Percentiles rank a stretch among this genome's conserved stretches.
phyloP scores from a whole-genome alignment of 371 early-diverging fungal genomes.

The Lichtheimia hyalospora region DNA sequence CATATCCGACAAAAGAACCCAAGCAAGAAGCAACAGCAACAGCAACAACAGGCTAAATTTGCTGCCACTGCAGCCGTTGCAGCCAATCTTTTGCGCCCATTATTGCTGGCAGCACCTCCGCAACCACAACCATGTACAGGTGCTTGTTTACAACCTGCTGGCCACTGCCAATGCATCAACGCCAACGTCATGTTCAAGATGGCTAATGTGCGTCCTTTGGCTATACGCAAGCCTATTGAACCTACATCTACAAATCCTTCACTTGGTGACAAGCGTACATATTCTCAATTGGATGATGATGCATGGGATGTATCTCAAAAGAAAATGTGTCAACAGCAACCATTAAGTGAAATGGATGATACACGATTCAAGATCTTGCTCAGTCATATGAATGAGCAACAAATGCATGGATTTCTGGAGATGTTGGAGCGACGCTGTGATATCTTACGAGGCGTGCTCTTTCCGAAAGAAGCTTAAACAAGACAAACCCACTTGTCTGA shows the following conservation, averaged over 20 bases:
- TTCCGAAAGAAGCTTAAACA: neutral
- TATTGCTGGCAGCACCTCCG: neutral
- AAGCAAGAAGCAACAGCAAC: conserved; percentile 10
- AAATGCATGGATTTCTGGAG: conserved; percentile 25
- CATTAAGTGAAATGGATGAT: conserved; percentile 27
- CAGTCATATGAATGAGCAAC: conserved; percentile 26
- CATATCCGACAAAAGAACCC: conserved; percentile 56
- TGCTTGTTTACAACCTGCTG: neutral
- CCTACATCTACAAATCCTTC: too few relatives aligned
- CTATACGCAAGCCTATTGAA: neutral
- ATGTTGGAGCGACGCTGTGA: conserved; percentile 34
- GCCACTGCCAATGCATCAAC: neutral
- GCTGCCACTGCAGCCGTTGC: conserved; percentile 9
- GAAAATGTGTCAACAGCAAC: conserved; percentile 4
- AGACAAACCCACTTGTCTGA: too few relatives aligned
- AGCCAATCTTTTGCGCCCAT: conserved; percentile 7
- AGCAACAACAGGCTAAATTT: conserved; percentile 9
- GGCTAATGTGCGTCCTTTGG: neutral
- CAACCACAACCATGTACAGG: conserved; percentile 9
- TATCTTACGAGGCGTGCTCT: conserved; percentile 16
- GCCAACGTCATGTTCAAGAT: neutral
- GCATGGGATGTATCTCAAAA: neutral
- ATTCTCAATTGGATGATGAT: neutral
- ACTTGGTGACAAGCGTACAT: too few relatives aligned
- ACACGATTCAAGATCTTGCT: conserved; percentile 32